Percentiles rank a stretch among this genome's conserved stretches.
phyloP scores from a whole-genome alignment of 2,329 filamentous ascomycete species.

The Spiromastix sp. region DNA sequence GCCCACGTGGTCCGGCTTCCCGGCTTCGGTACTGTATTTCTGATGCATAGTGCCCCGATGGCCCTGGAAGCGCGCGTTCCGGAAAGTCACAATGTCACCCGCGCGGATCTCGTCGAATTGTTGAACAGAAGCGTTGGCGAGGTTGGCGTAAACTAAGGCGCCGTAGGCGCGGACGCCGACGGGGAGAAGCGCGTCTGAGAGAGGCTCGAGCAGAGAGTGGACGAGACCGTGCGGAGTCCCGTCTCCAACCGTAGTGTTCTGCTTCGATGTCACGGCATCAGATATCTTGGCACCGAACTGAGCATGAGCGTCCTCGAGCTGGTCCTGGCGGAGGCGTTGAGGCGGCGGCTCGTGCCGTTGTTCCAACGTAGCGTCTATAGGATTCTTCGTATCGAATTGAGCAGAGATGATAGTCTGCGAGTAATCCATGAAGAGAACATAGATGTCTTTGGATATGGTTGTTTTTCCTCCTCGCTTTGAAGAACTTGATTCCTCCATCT shows the following conservation, averaged over 20 bases:
- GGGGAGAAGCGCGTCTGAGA: slow-evolving; percentile 64
- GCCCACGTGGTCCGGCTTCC: slow-evolving; percentile 78
- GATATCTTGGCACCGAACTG: slow-evolving; percentile 71
- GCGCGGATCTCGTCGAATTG: slow-evolving; percentile 87
- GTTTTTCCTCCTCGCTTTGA: slow-evolving; percentile 60
- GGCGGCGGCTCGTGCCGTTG: slow-evolving; percentile 83
- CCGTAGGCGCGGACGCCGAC: slow-evolving; percentile 86
- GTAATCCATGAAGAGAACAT: slow-evolving; percentile 89
- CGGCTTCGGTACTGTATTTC: slow-evolving; percentile 83
- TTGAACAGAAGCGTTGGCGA: slow-evolving; percentile 84
- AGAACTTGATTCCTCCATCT: slow-evolving; percentile 67
- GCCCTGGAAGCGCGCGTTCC: slow-evolving; percentile 89
- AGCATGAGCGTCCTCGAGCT: slow-evolving; percentile 78
- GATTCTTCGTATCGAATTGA: slow-evolving; percentile 65
- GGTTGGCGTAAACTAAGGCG: slow-evolving; percentile 84
- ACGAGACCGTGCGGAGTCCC: slow-evolving; percentile 70
- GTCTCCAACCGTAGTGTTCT: slow-evolving; percentile 73
- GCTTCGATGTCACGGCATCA: slow-evolving; percentile 58
- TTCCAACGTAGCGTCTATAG: slow-evolving; percentile 62
- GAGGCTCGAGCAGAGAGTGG: slow-evolving; percentile 64
- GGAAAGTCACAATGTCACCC: slow-evolving; percentile 85
- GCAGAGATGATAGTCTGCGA: slow-evolving; percentile 84
- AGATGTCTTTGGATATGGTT: slow-evolving; percentile 67
- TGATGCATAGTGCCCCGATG: slow-evolving; percentile 92
- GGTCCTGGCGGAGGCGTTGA: slow-evolving; percentile 73